phyloP scores from a whole-genome alignment of 176 grass and related monocot genomes.

The Echinochloa phyllopogon region DNA sequence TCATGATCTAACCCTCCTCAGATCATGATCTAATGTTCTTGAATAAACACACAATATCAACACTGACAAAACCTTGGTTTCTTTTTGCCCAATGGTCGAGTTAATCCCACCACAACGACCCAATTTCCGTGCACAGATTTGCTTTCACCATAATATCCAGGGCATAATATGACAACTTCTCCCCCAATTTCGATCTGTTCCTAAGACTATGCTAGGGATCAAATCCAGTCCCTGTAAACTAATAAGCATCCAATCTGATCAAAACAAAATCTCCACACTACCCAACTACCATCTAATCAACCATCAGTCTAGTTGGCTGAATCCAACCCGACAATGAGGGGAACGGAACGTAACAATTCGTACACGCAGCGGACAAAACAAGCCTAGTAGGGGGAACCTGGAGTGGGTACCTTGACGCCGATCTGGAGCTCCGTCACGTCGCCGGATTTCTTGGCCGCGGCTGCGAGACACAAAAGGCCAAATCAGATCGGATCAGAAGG shows the following conservation, averaged over 20 bases:
- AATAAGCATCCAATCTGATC: neutral
- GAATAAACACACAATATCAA: neutral
- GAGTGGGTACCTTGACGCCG: slow-evolving; percentile 74
- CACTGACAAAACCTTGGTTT: neutral
- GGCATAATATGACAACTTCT: neutral
- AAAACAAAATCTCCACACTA: neutral
- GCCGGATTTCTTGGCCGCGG: slow-evolving; percentile 75
- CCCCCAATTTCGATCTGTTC: neutral
- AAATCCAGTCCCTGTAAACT: neutral
- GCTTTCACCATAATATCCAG: neutral
- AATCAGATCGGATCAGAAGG: slow-evolving; percentile 50
- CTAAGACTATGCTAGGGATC: neutral
- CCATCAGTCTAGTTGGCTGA: neutral
- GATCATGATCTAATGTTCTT: neutral
- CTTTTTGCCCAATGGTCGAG: neutral
- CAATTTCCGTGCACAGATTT: neutral
- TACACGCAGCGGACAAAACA: neutral
- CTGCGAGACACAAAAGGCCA: slow-evolving; percentile 42
- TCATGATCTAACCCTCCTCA: neutral
- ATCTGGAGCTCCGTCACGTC: slow-evolving; percentile 95
- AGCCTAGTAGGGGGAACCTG: neutral
- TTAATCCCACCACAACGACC: neutral
- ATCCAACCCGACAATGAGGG: neutral
- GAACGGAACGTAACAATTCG: neutral
- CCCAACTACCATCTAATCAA: neutral